Evolutionary conservation across 2,329 filamentous ascomycete species (phyloP).

Genomic region (Ophiocordyceps australis): DNA sequence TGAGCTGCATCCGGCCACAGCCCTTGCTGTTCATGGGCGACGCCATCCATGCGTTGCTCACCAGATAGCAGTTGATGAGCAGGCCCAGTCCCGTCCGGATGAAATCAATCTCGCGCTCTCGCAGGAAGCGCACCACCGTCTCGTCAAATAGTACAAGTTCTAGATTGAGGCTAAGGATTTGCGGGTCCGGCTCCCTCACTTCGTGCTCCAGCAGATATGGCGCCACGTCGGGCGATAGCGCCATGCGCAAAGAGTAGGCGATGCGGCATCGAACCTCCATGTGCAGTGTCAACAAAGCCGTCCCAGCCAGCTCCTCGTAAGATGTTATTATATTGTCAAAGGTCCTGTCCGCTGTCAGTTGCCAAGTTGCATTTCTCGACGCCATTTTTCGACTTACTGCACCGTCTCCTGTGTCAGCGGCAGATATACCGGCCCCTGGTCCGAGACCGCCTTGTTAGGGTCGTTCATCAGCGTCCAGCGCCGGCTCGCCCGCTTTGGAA

Average conservation of each 20-base stretch:
- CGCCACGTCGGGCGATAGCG: slow-evolving; percentile 39
- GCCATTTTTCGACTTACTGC: slow-evolving; percentile 35
- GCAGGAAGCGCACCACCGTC: slow-evolving; percentile 55
- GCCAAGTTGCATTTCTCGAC: no score
- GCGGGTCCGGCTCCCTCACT: slow-evolving; percentile 59
- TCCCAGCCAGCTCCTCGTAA: slow-evolving; percentile 63
- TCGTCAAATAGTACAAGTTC: slow-evolving; percentile 81
- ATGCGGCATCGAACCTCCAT: slow-evolving; percentile 77
- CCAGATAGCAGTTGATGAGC: slow-evolving; percentile 64
- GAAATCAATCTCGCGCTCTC: slow-evolving; percentile 52
- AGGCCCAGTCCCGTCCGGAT: slow-evolving; percentile 59
- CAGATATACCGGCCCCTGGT: slow-evolving; percentile 55
- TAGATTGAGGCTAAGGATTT: slow-evolving; percentile 67
- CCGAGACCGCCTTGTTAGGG: slow-evolving; percentile 35
- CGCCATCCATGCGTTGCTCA: slow-evolving; percentile 52
- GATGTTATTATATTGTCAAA: slow-evolving; percentile 79
- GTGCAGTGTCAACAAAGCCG: slow-evolving; percentile 70
- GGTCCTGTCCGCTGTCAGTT: slow-evolving; percentile 39
- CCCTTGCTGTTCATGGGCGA: slow-evolving; percentile 73
- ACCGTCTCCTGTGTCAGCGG: slow-evolving; percentile 79
- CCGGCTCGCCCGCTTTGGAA: slow-evolving; percentile 41
- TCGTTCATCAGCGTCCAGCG: slow-evolving; percentile 73
- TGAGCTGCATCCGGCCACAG: slow-evolving; percentile 75
- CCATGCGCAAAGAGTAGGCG: slow-evolving; percentile 55
- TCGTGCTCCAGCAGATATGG: slow-evolving; percentile 52